Evolutionary conservation across 805 yeast species (phyloP), one percentile per base, ranked within the genome.

Genomic region (Cyberlindnera mississippiensis): DNA sequence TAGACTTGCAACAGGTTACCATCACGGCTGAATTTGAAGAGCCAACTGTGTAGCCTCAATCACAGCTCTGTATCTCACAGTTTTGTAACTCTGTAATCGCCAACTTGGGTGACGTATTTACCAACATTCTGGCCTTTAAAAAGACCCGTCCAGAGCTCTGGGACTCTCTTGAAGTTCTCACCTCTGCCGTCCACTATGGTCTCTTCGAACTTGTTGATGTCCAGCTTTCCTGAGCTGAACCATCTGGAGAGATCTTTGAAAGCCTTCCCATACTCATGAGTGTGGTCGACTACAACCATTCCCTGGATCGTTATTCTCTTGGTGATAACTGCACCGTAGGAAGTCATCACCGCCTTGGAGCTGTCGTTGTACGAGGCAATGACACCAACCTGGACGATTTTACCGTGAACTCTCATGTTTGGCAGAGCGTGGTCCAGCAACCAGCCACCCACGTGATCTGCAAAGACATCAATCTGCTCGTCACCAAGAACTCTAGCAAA

Each of bases 401-500:
- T 62, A 33, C 77, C 80, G 30, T 55, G 57, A 7, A 56, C 58
- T 48, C 67, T 74, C 45, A 64, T 35, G 37, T 54, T 41, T 11
- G 45, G 44, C 43, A 69, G 54, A 39, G 73, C 72, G 19, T 64
- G 58, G 49, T 73, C 76, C 52, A 80, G 66, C 16, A 74, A 67
- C 39, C 69, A 66, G 32, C 86, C 87, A 36, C 86, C 87, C 28
- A 81, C 86, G 49, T 75, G 75, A 56, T 81, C 88, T 47, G 68
- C 76, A 59, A 71, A 79, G 30, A 70, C 65, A 51, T 78, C 80
- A 29, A 73, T 72, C 38, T 67, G 69, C 41, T 74, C 70, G 11
- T 64, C 71, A 28, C 75, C 78, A 27, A 75, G 63, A 1, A 71
- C 72, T 18, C 62, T 64, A 3, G 51, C 48, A 28, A 71, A 61